Conservation (phyloP, 306 rosid species). For the Prunus campanulata region DNA sequence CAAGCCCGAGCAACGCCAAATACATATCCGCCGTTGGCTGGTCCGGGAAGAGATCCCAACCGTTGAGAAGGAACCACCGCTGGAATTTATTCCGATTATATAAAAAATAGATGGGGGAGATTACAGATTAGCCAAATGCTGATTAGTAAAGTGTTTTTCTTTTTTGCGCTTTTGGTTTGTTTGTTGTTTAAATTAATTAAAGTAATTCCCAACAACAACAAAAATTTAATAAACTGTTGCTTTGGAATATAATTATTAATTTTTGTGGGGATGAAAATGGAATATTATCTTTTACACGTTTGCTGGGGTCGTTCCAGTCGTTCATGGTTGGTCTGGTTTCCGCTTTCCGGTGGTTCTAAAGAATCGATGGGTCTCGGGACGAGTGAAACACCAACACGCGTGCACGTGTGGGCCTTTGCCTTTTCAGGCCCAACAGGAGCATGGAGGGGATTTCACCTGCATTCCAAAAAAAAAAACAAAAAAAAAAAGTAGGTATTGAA, state of each 20-base stretch:
- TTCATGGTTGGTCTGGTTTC: background rate
- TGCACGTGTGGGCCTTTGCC: background rate
- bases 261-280: background rate
- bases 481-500: background rate
- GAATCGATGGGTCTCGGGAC: background rate
- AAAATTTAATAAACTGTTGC: background rate
- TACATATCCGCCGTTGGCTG: conserved; percentile 13
- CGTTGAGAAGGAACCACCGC: conserved; percentile 26
- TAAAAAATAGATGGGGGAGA: background rate
- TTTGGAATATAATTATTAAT: background rate
- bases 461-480: background rate
- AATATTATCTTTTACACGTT: conserved; percentile 10
- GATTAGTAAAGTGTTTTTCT: conserved; percentile 20
- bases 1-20: background rate
- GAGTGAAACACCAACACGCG: conserved; percentile 8
- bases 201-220: no score
- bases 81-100: conserved; percentile 39
- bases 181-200: background rate
- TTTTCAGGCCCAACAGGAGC: conserved; percentile 2
- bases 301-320: background rate
- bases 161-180: background rate
- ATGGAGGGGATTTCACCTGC: background rate
- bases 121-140: background rate
- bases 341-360: background rate
- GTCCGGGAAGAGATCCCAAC: background rate